Evolutionary conservation across 768 basidiomycete genomes (phyloP).

Genomic region (Naganishia antarctica): DNA sequence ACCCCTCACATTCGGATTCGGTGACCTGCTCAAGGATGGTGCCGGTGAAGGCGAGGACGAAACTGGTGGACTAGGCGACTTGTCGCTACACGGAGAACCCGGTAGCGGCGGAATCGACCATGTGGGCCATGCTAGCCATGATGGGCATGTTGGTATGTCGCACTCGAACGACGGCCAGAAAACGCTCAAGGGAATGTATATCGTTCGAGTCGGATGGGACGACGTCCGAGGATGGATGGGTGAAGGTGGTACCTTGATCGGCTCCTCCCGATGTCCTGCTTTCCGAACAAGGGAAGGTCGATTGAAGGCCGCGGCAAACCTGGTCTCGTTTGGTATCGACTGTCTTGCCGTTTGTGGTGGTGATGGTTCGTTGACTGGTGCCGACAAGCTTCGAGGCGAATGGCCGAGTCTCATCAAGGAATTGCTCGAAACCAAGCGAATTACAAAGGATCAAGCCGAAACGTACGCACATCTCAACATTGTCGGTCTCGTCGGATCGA

Average conservation of each 20-base stretch:
- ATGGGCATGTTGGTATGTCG: not conserved
- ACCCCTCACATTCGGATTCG: conserved; percentile 49
- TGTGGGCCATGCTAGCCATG: no score
- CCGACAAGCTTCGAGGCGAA: conserved; percentile 85
- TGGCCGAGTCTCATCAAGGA: conserved; percentile 80
- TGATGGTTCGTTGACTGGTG: conserved; percentile 93
- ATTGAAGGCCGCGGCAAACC: conserved; percentile 77
- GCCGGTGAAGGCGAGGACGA: conserved; percentile 59
- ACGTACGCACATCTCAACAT: conserved; percentile 80
- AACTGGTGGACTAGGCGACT: conserved; percentile 1
- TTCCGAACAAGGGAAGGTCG: conserved; percentile 83
- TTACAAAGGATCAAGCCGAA: conserved; percentile 67
- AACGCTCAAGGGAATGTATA: conserved; percentile 82
- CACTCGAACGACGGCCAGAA: conserved; percentile 31
- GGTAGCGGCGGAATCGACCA: no score
- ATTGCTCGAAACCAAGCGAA: conserved; percentile 63
- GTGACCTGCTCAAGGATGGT: conserved; percentile 57
- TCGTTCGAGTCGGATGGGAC: conserved; percentile 95
- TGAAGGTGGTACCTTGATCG: conserved; percentile 53
- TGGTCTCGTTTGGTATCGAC: conserved; percentile 94
- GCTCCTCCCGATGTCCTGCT: conserved; percentile 45
- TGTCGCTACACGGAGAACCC: not conserved
- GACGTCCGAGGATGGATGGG: conserved; percentile 94
- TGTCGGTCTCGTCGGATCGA: conserved; percentile 96
- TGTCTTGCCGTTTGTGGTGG: conserved; percentile 96